Base-by-base conservation (phyloP, 345 rosid species). In the Citrus maxima region DNA sequence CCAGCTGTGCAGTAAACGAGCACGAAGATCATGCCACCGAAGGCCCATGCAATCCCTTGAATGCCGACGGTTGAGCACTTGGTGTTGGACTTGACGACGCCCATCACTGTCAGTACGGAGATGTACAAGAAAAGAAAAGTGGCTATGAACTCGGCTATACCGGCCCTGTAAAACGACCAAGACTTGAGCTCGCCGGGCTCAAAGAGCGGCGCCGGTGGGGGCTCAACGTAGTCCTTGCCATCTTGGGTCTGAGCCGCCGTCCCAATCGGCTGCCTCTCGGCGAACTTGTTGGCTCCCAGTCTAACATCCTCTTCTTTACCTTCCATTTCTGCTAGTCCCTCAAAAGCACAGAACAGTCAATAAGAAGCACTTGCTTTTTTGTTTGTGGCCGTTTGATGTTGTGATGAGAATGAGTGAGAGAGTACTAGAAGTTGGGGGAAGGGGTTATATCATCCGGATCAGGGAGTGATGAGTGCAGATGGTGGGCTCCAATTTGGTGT, bases 41-140 rank as follows among this genome's bases (percentile, higher is more conserved):
- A 88, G 19, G 91, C 88, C 91, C 91, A 88, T n/a, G 91, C 91
- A 70, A 88, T 88, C 1, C 91, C 91, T 73, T 88, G 89, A 62
- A 88, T 87, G 25, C 91, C 91, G 4, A 88, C 91, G 1, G 89
- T 78, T 1, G 64, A 1, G 58, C 91, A 88, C 91, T 85, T 86
- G 24, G 78, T 30, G 0, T 10, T 0, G 21, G 72, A 13, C 67
- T 67, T 83, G 51, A 74, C 66, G 32, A 88, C 89, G 7, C 91
- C 91, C 91, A 88, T 88, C 35, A 88, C 91, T 3, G 91, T 88
- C 79, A 88, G 74, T 7, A 88, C 25, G n/a, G 83, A 63, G 82
- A 88, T 82, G 77, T 85, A 85, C 68, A 88, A 67, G 82, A 88
- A 88, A 10, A 88, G 83, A 70, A 88, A 88, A 70, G 90, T 88